Base-by-base conservation (phyloP, 331 rosid species). In the Rosa hybrid region DNA sequence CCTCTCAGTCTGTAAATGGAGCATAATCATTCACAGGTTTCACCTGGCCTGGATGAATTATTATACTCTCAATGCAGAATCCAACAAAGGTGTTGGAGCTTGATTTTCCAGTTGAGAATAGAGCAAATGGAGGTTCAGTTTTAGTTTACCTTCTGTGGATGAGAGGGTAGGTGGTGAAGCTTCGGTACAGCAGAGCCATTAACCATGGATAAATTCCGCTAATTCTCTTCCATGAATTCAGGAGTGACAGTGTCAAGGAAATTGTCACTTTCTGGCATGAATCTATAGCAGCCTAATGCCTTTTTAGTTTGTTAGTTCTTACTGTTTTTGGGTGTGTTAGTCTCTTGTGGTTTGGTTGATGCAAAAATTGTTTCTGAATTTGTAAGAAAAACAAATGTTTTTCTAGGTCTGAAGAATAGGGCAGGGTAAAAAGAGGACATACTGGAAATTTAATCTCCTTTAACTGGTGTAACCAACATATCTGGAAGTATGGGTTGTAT, bases 1-100 rank as follows among this genome's bases (percentile, higher is more conserved):
- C 95, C 97, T 89, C 97, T 85, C 78, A 86, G 63, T 91, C 97
- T 95, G 99, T 93, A 89, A 90, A 91, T 93, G 90, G 98, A 95
- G 99, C 92, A 81, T 95, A 90, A 91, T 84, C 74, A 82, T 93
- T 96, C 98, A 82, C 92, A 48, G 94, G 94, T 87, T 77, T 82
- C 80, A 67, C 50, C 78, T 78, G 51, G 78, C 93, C 90, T 68
- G 88, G 81, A 81, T 89, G 98, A 91, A 89, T 91, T 83, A 87
- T 94, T 94, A 89, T 92, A 84, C 97, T 89, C 92, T 64, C 84
- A 38, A 74, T 86, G 86, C 98, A 93, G 99, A 91, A 89, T 78
- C 96, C 98, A 84, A 89, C 96, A 77, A 76, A 46, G 96, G 92
- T 73, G 98, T 91, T 90, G 99, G 96, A 84, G 98, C 99, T 91